A percentile compares a stretch with the other conserved stretches of the same genome.
Conservation (phyloP, 768 basidiomycete genomes). For the Hydnum rufescens region DNA sequence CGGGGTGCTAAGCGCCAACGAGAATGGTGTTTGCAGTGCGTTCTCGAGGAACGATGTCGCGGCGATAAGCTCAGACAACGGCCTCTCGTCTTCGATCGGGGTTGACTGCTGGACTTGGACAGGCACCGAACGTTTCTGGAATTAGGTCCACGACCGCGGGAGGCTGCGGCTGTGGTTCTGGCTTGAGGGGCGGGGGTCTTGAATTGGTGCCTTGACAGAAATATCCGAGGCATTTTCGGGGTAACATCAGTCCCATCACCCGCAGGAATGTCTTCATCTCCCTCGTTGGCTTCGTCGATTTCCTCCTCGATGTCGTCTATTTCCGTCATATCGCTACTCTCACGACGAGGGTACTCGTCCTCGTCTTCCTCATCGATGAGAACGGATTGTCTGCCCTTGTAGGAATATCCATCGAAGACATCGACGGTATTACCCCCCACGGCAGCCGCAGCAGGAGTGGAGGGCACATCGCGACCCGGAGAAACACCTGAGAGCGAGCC, state of each 20-base stretch:
- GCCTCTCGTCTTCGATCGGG: too few species aligned
- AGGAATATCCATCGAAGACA: conserved; percentile 88
- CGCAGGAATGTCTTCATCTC: not conserved
- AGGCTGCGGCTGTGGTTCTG: too few species aligned
- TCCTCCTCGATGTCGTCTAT: not conserved
- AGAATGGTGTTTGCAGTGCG: too few species aligned
- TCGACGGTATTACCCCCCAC: conserved; percentile 27
- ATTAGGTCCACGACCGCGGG: too few species aligned
- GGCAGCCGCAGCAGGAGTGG: conserved; percentile 5
- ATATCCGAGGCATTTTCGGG: not conserved
- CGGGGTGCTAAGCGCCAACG: not conserved
- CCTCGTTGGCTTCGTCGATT: conserved; percentile 2
- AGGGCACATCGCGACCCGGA: not conserved
- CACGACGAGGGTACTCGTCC: conserved; percentile 13
- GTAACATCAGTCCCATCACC: not conserved
- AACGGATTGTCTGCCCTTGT: conserved; percentile 70
- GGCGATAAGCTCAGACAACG: not conserved
- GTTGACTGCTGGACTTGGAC: too few species aligned
- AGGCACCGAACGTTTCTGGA: too few species aligned
- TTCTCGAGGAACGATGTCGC: not conserved
- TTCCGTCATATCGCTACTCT: too few species aligned
- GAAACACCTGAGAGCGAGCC: not conserved
- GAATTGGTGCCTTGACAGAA: not conserved
- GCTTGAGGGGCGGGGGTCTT: not conserved
- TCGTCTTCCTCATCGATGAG: conserved; percentile 44